Evolutionary conservation across 768 basidiomycete genomes (phyloP).

Genomic region (Auricularia auricula-judae): DNA sequence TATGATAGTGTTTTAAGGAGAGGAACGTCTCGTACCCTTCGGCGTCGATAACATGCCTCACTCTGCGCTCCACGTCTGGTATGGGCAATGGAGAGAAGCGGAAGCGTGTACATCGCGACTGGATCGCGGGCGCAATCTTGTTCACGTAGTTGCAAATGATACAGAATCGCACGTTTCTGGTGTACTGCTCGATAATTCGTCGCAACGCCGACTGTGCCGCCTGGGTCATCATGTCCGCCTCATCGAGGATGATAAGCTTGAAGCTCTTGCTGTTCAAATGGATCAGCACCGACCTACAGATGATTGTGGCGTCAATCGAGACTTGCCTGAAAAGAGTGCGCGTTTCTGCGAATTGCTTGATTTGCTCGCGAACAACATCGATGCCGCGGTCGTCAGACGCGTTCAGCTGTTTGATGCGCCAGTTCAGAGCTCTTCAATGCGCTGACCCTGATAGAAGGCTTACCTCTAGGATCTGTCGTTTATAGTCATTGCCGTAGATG

Average conservation of each 20-base stretch:
- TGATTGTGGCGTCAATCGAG: not conserved
- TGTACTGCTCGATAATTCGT: constrained; percentile 96
- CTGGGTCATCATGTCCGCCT: constrained; percentile 99
- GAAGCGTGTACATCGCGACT: constrained; percentile 96
- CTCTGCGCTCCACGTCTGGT: constrained; percentile 71
- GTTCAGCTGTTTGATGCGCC: constrained; percentile 52
- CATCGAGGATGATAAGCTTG: constrained; percentile 96
- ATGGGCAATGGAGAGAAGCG: constrained; percentile 90
- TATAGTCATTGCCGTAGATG: constrained; percentile 79
- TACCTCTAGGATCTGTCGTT: constrained; percentile 93
- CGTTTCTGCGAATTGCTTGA: constrained; percentile 97
- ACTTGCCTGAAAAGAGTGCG: constrained; percentile 53
- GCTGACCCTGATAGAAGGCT: not conserved
- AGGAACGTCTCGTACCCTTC: constrained; percentile 57
- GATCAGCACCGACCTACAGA: constrained; percentile 13
- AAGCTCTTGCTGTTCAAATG: constrained; percentile 62
- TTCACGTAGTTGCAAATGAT: constrained; percentile 99
- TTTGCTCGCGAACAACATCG: constrained; percentile 96
- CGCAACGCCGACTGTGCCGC: constrained; percentile 94
- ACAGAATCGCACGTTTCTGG: constrained; percentile 96
- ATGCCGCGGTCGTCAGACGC: constrained; percentile 98
- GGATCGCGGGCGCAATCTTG: constrained; percentile 96
- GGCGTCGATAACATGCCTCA: constrained; percentile 65
- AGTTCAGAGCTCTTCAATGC: not conserved
- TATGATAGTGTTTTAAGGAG: not conserved